Evolutionary conservation across 2,329 filamentous ascomycete species (phyloP).

Genomic region (Colletotrichum sidae): DNA sequence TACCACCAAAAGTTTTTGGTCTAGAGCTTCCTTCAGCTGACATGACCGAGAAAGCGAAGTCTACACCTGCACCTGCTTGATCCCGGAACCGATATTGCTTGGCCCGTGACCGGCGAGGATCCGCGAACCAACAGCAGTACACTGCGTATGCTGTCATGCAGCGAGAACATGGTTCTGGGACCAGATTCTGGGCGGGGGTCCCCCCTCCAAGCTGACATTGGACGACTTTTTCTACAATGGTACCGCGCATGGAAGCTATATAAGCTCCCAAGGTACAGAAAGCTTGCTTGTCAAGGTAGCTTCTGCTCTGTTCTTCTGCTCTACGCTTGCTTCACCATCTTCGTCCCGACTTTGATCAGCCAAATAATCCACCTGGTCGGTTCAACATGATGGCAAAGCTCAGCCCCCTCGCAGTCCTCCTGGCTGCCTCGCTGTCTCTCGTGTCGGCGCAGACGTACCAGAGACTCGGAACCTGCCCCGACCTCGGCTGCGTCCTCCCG

Average conservation of each 20-base stretch:
- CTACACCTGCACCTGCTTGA: conserved; percentile 14
- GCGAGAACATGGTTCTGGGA: conserved; percentile 12
- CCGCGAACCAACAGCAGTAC: conserved; percentile 23
- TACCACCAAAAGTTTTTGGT: conserved; percentile 25
- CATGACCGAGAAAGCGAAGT: conserved; percentile 5
- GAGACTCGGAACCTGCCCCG: conserved; percentile 68
- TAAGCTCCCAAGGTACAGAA: conserved; percentile 28
- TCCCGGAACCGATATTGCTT: conserved; percentile 6
- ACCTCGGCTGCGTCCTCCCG: conserved; percentile 69
- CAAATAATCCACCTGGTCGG: conserved; percentile 15
- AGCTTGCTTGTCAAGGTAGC: conserved; percentile 9
- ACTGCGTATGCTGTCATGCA: conserved; percentile 26
- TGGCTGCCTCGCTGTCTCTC: conserved; percentile 49
- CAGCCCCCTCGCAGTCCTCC: conserved; percentile 48
- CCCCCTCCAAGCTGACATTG: conserved; percentile 14
- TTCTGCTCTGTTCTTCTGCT: background rate
- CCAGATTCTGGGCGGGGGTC: conserved; percentile 8
- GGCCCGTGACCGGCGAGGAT: conserved; percentile 23
- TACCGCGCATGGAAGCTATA: conserved; percentile 23
- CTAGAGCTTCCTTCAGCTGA: conserved; percentile 18
- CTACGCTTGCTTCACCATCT: conserved; percentile 18
- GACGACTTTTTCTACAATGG: conserved; percentile 18
- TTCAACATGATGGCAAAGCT: conserved; percentile 51
- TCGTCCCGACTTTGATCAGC: conserved; percentile 20
- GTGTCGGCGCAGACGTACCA: conserved; percentile 69